phyloP scores from a whole-genome alignment of 208 protist genomes.

The Leishmania tarentolae region DNA sequence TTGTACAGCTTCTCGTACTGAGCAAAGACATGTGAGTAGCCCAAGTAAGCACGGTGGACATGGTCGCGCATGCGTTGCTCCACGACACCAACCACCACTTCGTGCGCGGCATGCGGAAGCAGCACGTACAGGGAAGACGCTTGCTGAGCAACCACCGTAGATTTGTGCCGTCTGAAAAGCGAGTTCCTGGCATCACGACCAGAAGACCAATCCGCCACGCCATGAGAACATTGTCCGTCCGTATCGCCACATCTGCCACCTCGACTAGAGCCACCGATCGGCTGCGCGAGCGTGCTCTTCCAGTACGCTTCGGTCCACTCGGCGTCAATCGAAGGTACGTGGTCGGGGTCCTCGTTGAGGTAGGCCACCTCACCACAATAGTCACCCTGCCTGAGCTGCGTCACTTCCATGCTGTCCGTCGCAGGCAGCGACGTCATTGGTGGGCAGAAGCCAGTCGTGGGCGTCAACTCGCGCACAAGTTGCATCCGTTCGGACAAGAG shows the following conservation, averaged over 20 bases:
- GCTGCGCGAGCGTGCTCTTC: constrained; percentile 35
- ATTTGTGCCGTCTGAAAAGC: constrained; percentile 26
- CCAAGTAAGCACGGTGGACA: constrained; percentile 30
- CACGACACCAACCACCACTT: constrained; percentile 12
- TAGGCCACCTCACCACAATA: constrained; percentile 77
- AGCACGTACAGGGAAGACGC: constrained; percentile 23
- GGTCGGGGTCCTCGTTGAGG: constrained; percentile 63
- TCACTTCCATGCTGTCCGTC: constrained; percentile 59
- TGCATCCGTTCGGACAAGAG: constrained; percentile 20
- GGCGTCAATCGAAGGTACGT: constrained; percentile 48
- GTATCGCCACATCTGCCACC: neutral
- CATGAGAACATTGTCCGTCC: neutral
- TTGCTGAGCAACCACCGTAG: constrained; percentile 24
- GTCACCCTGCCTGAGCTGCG: constrained; percentile 56
- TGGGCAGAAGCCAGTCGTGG: constrained; percentile 7
- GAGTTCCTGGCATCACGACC: neutral
- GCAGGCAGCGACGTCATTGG: constrained; percentile 15
- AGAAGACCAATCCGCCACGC: neutral
- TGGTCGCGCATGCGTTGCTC: constrained; percentile 33
- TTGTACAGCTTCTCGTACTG: constrained; percentile 51
- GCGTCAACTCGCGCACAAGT: constrained; percentile 19
- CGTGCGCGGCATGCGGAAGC: constrained; percentile 18
- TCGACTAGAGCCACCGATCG: neutral
- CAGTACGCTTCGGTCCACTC: constrained; percentile 67
- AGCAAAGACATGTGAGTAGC: constrained; percentile 33